Conservation (phyloP, 2,329 filamentous ascomycete species). For the Cladophialophora psammophila region DNA sequence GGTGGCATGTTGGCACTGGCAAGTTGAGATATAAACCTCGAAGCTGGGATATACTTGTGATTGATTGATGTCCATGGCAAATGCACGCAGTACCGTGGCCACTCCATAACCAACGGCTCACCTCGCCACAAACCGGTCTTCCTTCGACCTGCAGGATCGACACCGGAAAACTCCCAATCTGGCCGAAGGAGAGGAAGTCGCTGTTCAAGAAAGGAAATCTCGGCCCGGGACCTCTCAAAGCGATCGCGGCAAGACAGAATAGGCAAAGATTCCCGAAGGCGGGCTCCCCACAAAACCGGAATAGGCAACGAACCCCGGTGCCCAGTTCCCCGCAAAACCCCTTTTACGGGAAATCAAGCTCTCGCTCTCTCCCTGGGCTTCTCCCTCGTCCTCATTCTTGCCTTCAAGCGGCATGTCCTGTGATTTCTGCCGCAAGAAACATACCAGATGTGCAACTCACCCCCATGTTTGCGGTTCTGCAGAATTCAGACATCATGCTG, state of each 20-base stretch:
- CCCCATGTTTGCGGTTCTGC: background rate
- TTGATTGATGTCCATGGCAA: background rate
- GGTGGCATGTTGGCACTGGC: background rate
- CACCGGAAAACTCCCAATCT: constrained; percentile 12
- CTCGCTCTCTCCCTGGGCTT: background rate
- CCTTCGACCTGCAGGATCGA: constrained; percentile 10
- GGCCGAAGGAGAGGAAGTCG: background rate
- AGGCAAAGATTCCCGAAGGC: constrained; percentile 18
- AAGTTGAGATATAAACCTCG: constrained; percentile 4
- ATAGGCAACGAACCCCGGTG: no score
- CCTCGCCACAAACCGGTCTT: no score
- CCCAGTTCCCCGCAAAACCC: no score
- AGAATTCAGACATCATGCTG: background rate
- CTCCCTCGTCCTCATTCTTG: background rate
- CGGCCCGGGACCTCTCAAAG: background rate
- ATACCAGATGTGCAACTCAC: constrained; percentile 9
- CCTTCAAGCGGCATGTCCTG: constrained; percentile 13
- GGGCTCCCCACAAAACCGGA: background rate
- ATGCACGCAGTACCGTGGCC: background rate
- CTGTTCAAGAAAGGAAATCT: background rate
- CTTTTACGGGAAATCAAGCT: no score
- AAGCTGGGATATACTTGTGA: background rate
- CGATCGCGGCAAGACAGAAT: background rate
- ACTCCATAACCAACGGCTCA: no score
- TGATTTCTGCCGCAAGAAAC: constrained; percentile 14